These are phyloP conservation scores for Carex kokanica DNA, from an alignment of 176 grass and related monocot species.

Conservation along the genomic window DNA sequence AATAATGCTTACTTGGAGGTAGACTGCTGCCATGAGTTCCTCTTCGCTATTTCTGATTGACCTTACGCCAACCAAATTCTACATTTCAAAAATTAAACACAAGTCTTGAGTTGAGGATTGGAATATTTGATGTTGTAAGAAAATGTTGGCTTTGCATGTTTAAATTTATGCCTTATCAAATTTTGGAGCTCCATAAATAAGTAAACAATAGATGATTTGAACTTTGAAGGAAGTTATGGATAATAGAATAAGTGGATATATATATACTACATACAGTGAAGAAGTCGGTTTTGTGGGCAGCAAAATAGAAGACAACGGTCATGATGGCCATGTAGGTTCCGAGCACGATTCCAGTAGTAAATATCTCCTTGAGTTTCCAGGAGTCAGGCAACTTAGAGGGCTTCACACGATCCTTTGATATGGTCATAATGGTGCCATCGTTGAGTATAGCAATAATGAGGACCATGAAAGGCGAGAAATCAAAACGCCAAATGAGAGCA, in stretches of 20 bases:
- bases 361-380: conserved; percentile 76
- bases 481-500: conserved; percentile 72
- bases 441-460: conserved; percentile 93
- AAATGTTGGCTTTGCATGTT: background rate
- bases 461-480: conserved; percentile 88
- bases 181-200: background rate
- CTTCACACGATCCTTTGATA: conserved; percentile 84
- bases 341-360: conserved; percentile 76
- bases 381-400: conserved; percentile 60
- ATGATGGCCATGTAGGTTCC: conserved; percentile 80
- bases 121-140: background rate
- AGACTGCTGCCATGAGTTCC: conserved; percentile 37
- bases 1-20: conserved; percentile 48
- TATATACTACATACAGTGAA: conserved; percentile 42
- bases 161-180: background rate
- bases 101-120: background rate
- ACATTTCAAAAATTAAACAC: conserved; percentile 6
- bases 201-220: background rate
- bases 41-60: conserved; percentile 46
- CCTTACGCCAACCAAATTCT: conserved; percentile 46
- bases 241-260: background rate
- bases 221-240: background rate
- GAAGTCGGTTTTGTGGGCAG: conserved; percentile 41
- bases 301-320: conserved; percentile 73
- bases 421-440: conserved; percentile 96